phyloP scores from a whole-genome alignment of 495 filamentous ascomycete genomes.

The Clohesyomyces aquaticus region DNA sequence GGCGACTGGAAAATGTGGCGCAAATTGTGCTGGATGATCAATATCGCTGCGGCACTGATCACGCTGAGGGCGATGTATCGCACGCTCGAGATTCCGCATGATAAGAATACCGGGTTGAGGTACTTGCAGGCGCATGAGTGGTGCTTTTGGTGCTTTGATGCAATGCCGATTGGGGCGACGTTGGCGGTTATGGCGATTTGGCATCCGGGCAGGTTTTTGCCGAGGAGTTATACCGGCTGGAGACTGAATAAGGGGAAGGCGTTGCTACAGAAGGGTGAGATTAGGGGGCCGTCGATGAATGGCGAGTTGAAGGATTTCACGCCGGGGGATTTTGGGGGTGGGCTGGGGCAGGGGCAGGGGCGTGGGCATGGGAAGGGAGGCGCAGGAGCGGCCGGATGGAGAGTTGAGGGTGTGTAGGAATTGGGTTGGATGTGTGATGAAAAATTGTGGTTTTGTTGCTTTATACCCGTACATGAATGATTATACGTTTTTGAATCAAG shows the following conservation, averaged over 20 bases:
- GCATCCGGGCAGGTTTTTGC: slow-evolving; percentile 32
- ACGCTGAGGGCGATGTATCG: slow-evolving; percentile 32
- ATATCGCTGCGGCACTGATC: slow-evolving; percentile 29
- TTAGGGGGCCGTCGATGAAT: slow-evolving; percentile 6
- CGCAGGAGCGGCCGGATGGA: no score
- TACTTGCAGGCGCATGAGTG: slow-evolving; percentile 30
- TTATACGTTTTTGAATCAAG: no score
- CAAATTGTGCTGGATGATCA: slow-evolving; percentile 23
- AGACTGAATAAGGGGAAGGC: slow-evolving; percentile 20
- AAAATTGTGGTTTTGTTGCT: no score
- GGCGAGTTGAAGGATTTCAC: slow-evolving; percentile 11
- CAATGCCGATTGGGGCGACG: slow-evolving; percentile 21
- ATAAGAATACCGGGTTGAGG: slow-evolving; percentile 19
- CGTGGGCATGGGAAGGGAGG: no score
- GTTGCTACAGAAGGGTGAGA: slow-evolving; percentile 30
- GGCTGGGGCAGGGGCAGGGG: not conserved
- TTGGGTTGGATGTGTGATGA: no score
- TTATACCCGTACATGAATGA: no score
- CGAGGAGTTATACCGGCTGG: slow-evolving; percentile 25
- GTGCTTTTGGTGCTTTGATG: slow-evolving; percentile 36
- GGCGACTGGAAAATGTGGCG: slow-evolving; percentile 37
- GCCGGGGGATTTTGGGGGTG: slow-evolving; percentile 24
- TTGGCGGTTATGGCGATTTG: slow-evolving; percentile 13
- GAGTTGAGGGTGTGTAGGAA: no score
- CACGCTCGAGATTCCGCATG: slow-evolving; percentile 33